Conservation (phyloP, 345 rosid species). For the Euphorbia lathyris region DNA sequence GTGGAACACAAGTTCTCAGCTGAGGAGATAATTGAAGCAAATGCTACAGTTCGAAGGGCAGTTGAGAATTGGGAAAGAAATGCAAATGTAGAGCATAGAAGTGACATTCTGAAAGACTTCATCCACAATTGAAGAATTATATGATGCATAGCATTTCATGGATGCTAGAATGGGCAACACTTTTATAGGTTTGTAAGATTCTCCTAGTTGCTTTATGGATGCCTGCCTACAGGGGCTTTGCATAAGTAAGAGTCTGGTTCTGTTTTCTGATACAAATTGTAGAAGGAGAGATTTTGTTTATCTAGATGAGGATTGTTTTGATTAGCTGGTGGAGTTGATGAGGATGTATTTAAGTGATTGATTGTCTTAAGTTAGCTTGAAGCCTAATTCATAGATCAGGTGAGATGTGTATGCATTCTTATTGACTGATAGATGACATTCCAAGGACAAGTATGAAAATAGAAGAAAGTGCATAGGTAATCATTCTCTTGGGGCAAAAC, state of each 20-base stretch:
- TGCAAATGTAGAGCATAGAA: conserved; percentile 45
- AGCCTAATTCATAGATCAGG: background rate
- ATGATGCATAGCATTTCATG: background rate
- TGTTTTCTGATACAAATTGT: background rate
- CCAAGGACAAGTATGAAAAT: background rate
- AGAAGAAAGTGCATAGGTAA: background rate
- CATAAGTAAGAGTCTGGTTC: background rate
- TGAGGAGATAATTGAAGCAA: conserved; percentile 59
- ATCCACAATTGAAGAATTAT: conserved; percentile 36
- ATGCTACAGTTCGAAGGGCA: conserved; percentile 56
- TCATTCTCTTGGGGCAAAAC: background rate
- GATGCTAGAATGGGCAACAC: background rate
- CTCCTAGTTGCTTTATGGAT: background rate
- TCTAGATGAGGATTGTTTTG: background rate
- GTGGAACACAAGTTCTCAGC: conserved; percentile 80
- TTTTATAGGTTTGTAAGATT: background rate
- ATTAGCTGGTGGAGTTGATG: background rate
- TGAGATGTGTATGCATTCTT: background rate
- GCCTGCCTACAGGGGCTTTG: too few relatives aligned
- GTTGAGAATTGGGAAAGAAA: conserved; percentile 66
- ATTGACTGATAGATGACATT: background rate
- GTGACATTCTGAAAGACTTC: conserved; percentile 49
- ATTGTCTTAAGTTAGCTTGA: too few relatives aligned
- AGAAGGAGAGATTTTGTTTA: background rate
- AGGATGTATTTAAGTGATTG: too few relatives aligned